These are phyloP conservation scores for Sesbania bispinosa DNA, from an alignment of 306 rosid species.

Conservation along the genomic window DNA sequence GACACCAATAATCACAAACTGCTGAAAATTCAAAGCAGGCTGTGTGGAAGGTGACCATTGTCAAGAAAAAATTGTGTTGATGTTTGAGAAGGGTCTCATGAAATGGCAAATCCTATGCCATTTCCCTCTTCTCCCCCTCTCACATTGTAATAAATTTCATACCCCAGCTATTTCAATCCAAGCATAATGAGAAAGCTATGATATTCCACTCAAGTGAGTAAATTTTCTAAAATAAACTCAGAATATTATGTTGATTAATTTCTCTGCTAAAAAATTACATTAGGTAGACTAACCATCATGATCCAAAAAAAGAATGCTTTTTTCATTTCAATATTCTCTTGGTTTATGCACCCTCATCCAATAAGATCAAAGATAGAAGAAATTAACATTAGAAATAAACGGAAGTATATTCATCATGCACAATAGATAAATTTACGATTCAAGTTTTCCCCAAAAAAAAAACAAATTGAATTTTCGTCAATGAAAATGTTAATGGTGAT, in stretches of 20 bases:
- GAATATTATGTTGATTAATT: not conserved
- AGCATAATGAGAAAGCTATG: not conserved
- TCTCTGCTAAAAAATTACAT: not conserved
- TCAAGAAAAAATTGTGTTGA: conserved; percentile 7
- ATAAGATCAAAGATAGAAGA: not conserved
- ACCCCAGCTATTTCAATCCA: conserved; percentile 1
- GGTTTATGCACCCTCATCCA: not conserved
- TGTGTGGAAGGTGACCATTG: conserved; percentile 28
- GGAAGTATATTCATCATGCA: not conserved
- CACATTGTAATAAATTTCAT: not conserved
- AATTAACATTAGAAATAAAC: not conserved
- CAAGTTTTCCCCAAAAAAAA: not conserved
- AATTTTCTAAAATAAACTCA: not conserved
- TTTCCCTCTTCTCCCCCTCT: conserved; percentile 38
- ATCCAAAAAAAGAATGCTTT: not conserved
- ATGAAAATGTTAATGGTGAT: not conserved
- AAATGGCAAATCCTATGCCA: conserved; percentile 37
- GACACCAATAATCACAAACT: conserved; percentile 30
- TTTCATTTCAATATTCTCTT: not conserved
- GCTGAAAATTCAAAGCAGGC: conserved; percentile 27
- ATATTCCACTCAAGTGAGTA: not conserved
- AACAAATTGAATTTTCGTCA: not conserved
- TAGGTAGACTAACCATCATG: not conserved
- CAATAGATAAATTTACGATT: not conserved
- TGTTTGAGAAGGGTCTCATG: conserved; percentile 36